Percentiles rank a stretch among this genome's conserved stretches.
Conservation (phyloP, 768 basidiomycete genomes). For the Omphalotus guepiniiformis region DNA sequence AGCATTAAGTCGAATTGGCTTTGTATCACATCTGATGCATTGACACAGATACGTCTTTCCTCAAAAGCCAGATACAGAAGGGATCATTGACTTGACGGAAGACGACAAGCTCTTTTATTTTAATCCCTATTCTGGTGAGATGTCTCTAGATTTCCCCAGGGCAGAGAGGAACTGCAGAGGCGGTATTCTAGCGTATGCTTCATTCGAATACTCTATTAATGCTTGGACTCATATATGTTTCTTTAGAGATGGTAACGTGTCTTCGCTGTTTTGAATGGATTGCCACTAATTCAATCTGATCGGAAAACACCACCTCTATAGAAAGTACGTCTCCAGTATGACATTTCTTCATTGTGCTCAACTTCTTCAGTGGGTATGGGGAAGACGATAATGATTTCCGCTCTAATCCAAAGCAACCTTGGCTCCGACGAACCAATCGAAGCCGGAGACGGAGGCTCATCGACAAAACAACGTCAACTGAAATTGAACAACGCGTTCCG, state of each 20-base stretch:
- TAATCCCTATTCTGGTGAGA: constrained; percentile 88
- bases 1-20: constrained; percentile 20
- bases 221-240: constrained; percentile 4
- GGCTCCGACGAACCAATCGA: constrained; percentile 37
- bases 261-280: constrained; percentile 8
- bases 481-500: constrained; percentile 64
- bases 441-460: constrained; percentile 19
- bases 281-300: not conserved
- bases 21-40: constrained; percentile 13
- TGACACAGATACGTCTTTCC: constrained; percentile 76
- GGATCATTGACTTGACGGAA: constrained; percentile 72
- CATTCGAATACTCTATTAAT: constrained; percentile 3
- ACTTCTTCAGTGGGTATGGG: constrained; percentile 86
- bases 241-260: constrained; percentile 35
- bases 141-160: constrained; percentile 81
- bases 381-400: constrained; percentile 91
- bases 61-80: constrained; percentile 43
- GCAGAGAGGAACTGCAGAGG: constrained; percentile 74
- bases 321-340: constrained; percentile 38
- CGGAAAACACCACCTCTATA: constrained; percentile 19
- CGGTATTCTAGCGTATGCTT: constrained; percentile 83
- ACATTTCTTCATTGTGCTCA: not conserved
- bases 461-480: constrained; percentile 48
- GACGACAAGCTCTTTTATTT: constrained; percentile 83
- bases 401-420: constrained; percentile 79